Evolutionary conservation across 176 grass and related monocot genomes (phyloP), one percentile per base, ranked within the genome.

Genomic region (Dendrocalamus sinicus): DNA sequence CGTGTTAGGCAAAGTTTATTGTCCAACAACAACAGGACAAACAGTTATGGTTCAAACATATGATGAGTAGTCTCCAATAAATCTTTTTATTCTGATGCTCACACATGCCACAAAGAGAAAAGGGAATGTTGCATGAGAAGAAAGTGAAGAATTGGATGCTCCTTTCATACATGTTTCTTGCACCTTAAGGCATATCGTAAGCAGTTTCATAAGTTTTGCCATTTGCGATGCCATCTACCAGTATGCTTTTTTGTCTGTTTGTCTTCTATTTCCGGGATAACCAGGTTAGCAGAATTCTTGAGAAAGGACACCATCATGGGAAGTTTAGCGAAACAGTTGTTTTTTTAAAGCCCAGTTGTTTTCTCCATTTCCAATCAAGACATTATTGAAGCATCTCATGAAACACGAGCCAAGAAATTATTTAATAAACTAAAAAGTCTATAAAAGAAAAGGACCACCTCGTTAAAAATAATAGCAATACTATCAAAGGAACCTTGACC

Each of bases 231-330:
- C 51, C 74, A 74, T 7, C 35, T 61, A 91, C 75, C 68, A 23
- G 62, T 44, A 88, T 81, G 63, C 85, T 2, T 81, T 91, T 91
- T 80, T 81, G 81, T 81, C 53, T 76, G 62, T 88, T 76, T 53
- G 46, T 76, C 70, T 55, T 91, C 48, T 44, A 84, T 84, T 91
- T 22, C 70, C 70, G 84, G 12, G 37, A 81, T 20, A 70, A 69
- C 26, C 15, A 28, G 76, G 81, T 88, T 64, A 76, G 63, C 76
- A 28, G 11, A 40, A 48, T 26, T 85, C 63, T 81, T 15, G 88
- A 88, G 76, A 64, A 91, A 88, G 62, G 75, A 16, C 53, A 63
- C n/a, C 2, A 22, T 70, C 35, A 79, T 70, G 52, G 71, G 8
- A 76, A 76, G 20, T 71, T 53, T 41, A 88, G 52, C 22, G 37